These are phyloP conservation scores for Kingdonia uniflora DNA, from an alignment of 164 flowering plant species.

Conservation along the genomic window DNA sequence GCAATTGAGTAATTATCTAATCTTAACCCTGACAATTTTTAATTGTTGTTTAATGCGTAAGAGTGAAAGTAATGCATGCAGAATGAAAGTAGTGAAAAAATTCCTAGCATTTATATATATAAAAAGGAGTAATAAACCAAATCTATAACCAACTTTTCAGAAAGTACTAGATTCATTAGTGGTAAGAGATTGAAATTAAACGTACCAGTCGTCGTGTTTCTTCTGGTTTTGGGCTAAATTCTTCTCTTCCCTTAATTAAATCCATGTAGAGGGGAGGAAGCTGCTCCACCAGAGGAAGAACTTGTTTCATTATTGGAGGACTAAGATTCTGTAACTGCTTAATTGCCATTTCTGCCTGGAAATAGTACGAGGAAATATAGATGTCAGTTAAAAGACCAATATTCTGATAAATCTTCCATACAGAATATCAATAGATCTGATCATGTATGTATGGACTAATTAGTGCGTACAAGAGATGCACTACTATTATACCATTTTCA, in stretches of 20 bases:
- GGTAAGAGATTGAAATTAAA: constrained; percentile 1
- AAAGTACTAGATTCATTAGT: neutral
- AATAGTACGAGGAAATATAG: neutral
- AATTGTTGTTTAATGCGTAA: no score
- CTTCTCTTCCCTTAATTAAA: constrained; percentile 80
- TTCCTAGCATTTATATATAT: no score
- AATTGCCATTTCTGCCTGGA: constrained; percentile 87
- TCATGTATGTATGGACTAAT: no score
- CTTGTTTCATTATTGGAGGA: constrained; percentile 87
- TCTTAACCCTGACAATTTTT: no score
- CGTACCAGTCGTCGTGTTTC: constrained; percentile 83
- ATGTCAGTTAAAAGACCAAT: neutral
- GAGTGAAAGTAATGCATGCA: no score
- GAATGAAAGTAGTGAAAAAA: no score
- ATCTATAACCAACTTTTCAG: neutral
- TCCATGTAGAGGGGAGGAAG: constrained; percentile 93
- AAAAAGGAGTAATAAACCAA: no score
- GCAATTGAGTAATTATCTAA: no score
- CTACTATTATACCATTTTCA: no score
- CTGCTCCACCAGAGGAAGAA: constrained; percentile 87
- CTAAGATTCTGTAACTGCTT: constrained; percentile 82
- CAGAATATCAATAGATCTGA: no score
- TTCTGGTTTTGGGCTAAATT: constrained; percentile 88
- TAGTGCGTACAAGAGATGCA: no score
- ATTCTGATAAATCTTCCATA: neutral